Conservation (phyloP, 139 green algal genomes). For the Asterochloris sp. region DNA sequence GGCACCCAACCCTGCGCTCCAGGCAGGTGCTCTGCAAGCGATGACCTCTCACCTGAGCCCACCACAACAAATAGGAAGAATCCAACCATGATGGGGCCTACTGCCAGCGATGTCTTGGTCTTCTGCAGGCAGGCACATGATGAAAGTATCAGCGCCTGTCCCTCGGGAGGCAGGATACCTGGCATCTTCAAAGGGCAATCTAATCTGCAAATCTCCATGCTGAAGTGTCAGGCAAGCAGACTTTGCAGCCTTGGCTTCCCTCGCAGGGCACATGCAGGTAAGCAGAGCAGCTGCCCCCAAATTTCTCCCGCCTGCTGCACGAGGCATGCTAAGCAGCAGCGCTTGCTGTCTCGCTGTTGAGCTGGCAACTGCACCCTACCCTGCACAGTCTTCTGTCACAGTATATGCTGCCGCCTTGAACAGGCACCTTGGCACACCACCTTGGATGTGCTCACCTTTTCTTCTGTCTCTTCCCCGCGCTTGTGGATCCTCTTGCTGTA, state of each 20-base stretch:
- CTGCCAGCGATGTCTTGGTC: conserved; percentile 35
- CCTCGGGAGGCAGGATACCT: too few relatives aligned
- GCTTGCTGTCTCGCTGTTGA: background rate
- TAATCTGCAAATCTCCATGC: too few relatives aligned
- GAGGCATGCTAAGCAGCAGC: background rate
- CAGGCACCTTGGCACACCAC: background rate
- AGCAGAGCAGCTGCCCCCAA: background rate
- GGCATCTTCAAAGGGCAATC: too few relatives aligned
- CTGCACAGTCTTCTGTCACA: background rate
- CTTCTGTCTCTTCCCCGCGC: conserved; percentile 34
- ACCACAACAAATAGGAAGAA: conserved; percentile 83
- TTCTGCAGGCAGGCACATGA: conserved; percentile 4
- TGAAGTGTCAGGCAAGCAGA: background rate
- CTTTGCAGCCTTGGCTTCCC: background rate
- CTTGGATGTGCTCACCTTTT: background rate
- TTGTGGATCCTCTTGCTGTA: conserved; percentile 64
- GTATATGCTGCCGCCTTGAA: background rate
- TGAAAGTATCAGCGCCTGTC: background rate
- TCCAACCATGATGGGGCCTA: conserved; percentile 65
- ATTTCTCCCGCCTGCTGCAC: too few relatives aligned
- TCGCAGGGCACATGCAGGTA: background rate
- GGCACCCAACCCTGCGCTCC: background rate
- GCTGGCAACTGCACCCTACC: background rate
- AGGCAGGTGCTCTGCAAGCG: background rate
- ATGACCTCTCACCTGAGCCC: conserved; percentile 45